A percentile compares a stretch with the other conserved stretches of the same genome.
Conservation (phyloP, 257 asterid genomes). For the Solanum gandarillasii region DNA sequence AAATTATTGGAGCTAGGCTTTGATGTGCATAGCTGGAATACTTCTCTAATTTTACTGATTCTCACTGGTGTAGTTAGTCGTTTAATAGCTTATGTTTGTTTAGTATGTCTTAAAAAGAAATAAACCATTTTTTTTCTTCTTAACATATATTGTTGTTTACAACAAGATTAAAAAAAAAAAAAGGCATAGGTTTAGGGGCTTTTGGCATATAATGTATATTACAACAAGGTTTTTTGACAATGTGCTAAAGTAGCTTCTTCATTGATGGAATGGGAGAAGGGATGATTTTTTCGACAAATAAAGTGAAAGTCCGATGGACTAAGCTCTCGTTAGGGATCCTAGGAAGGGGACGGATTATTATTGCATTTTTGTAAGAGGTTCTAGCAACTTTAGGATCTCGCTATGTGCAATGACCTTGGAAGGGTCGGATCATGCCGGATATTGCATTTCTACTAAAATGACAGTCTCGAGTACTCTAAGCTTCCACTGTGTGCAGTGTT, state of each 20-base stretch:
- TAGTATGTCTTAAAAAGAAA: constrained; percentile 54
- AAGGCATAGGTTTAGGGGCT: background rate
- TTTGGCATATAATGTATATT: background rate
- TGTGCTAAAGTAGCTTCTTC: background rate
- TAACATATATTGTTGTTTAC: background rate
- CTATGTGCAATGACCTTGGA: background rate
- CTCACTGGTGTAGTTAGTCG: constrained; percentile 50
- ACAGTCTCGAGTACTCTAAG: background rate
- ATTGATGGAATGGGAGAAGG: background rate
- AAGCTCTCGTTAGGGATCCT: background rate
- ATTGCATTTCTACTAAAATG: background rate
- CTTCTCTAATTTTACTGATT: constrained; percentile 36
- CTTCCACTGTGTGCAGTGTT: background rate
- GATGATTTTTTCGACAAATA: background rate
- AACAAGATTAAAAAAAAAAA: background rate
- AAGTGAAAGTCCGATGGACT: background rate
- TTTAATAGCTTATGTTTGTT: constrained; percentile 55
- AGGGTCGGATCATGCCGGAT: background rate
- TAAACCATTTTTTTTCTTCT: constrained; percentile 14
- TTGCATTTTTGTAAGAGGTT: background rate
- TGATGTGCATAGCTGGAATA: constrained; percentile 47
- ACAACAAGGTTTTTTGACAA: background rate
- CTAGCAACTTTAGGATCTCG: background rate
- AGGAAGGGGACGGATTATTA: background rate
- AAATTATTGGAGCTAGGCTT: constrained; percentile 56